Evolutionary conservation across 1,139 yeast genomes (phyloP), one percentile per base, ranked within the genome.

Genomic region (Protomyces lactucae-debilis): DNA sequence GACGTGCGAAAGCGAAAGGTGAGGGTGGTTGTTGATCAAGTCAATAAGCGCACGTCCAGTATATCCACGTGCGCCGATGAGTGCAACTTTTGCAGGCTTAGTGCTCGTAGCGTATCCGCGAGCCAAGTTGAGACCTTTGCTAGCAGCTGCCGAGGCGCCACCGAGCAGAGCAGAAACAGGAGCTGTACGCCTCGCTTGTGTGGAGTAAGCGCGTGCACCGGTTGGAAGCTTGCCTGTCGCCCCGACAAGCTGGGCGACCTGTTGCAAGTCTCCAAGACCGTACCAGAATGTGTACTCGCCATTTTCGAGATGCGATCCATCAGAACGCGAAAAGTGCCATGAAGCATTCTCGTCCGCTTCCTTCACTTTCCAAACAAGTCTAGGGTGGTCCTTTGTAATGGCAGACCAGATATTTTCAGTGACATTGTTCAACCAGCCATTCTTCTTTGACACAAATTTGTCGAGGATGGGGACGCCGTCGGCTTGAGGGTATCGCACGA

Each of bases 1-100:
- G 61, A 93, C 98, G 73, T 92, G 96, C 3, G 95, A 83, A 63
- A 93, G 79, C 73, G 92, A 97, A 69, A 93, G 80, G 75, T 83
- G 84, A 60, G 96, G 96, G 76, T 93, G 99, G 65, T 82, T 79
- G 76, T 93, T 90, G 70, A 93, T 88, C 78, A 93, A 81, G 59
- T 86, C 83, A 71, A 93, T 90, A 75, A 93, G 82, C 71, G 93
- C 93, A 77, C 88, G 96, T 40, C 99, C 99, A 37, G 98, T 92
- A 77, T 84, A 90, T 51, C 99, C 99, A 78, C 99, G 87, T 52
- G 99, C 99, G 71, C 99, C 99, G 73, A 93, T 92, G 71, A 93
- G 82, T 0, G 97, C 99, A 59, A 95, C 92, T 67, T 84, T 85
- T 52, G 63, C 57, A 23, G 63, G 63, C 36, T 59, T 59, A 14